Evolutionary conservation across 441 rosid genomes (phyloP).

Genomic region (Gossypium davidsonii): DNA sequence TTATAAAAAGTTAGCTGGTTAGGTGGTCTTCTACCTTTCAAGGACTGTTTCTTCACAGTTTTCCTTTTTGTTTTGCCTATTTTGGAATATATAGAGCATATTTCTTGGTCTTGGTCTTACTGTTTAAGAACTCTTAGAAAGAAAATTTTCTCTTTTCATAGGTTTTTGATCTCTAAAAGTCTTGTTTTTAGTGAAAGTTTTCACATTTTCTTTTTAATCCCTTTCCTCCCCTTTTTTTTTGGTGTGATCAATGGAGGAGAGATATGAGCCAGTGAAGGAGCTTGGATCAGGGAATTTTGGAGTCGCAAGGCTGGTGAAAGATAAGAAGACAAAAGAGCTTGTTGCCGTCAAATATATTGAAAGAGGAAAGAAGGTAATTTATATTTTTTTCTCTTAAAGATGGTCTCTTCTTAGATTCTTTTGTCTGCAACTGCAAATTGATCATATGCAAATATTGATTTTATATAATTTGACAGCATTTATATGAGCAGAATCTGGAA

Average conservation of each 20-base stretch:
- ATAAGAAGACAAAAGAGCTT: constrained; percentile 56
- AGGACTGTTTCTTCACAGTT: background rate
- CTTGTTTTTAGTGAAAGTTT: background rate
- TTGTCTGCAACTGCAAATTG: background rate
- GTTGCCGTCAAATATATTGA: constrained; percentile 60
- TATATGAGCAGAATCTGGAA: background rate
- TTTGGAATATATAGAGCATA: background rate
- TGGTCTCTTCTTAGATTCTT: background rate
- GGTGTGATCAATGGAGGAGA: constrained; percentile 42
- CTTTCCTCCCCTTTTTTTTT: background rate
- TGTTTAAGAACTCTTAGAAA: background rate
- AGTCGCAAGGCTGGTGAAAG: constrained; percentile 55
- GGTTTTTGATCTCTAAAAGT: background rate
- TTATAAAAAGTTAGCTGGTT: background rate
- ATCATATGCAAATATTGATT: background rate
- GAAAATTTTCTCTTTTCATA: background rate
- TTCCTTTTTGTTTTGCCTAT: background rate
- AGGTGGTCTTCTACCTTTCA: background rate
- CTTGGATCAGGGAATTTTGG: constrained; percentile 61
- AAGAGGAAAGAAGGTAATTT: constrained; percentile 52
- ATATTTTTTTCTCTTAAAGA: background rate
- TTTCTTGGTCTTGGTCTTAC: constrained; percentile 4
- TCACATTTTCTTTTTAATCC: background rate
- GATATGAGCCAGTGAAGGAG: constrained; percentile 51
- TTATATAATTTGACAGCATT: background rate